These are phyloP conservation scores for Lavandula angustifolia DNA, from an alignment of 257 asterid genomes.

Conservation along the genomic window DNA sequence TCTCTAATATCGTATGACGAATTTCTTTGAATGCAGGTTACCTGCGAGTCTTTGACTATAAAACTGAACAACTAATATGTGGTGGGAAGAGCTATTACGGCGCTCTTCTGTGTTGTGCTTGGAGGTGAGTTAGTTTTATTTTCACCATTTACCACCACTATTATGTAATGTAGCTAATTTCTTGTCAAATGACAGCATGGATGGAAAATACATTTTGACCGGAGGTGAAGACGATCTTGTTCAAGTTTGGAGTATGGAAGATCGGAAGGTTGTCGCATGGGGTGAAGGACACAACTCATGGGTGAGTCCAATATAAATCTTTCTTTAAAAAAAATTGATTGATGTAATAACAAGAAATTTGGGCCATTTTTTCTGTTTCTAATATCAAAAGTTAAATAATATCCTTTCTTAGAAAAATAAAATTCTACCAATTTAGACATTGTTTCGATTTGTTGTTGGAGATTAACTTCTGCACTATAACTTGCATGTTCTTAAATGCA, in stretches of 20 bases:
- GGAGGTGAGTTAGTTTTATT: slow-evolving; percentile 62
- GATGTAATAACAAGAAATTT: not conserved
- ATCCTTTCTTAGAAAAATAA: not conserved
- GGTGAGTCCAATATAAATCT: slow-evolving; percentile 55
- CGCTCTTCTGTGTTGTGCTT: slow-evolving; percentile 95
- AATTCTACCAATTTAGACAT: not conserved
- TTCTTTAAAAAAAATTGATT: slow-evolving; percentile 2
- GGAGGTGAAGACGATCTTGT: slow-evolving; percentile 99
- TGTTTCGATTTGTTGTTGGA: not conserved
- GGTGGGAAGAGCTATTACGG: slow-evolving; percentile 99
- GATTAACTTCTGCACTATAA: not conserved
- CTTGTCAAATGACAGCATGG: slow-evolving; percentile 72
- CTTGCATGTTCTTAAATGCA: not conserved
- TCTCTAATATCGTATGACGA: slow-evolving; percentile 30
- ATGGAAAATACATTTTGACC: slow-evolving; percentile 92
- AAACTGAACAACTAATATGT: slow-evolving; percentile 77
- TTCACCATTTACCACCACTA: slow-evolving; percentile 22
- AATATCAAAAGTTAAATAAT: not conserved
- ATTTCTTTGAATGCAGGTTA: slow-evolving; percentile 59
- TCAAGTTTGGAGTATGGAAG: slow-evolving; percentile 99
- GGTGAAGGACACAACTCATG: slow-evolving; percentile 99
- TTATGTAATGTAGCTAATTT: slow-evolving; percentile 42
- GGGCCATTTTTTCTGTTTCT: slow-evolving; percentile 9
- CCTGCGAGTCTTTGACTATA: slow-evolving; percentile 91
- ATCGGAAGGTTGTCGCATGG: slow-evolving; percentile 95